A percentile compares a stretch with the other conserved stretches of the same genome.
Conservation (phyloP, 495 filamentous ascomycete species). For the Chaetomium cochliodes region DNA sequence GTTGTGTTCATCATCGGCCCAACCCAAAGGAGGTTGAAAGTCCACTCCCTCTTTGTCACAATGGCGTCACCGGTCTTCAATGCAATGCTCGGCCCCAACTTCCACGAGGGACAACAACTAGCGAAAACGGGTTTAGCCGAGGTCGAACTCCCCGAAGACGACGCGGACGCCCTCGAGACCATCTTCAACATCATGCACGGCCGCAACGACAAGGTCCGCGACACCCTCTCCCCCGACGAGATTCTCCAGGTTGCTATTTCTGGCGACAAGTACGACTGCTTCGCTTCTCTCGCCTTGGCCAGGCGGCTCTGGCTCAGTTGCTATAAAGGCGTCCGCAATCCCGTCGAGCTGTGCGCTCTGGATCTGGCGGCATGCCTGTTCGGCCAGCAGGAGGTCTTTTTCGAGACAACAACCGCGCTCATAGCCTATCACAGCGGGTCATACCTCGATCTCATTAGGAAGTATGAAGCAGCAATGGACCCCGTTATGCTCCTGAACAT, state of each 20-base stretch:
- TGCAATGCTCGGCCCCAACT: not conserved
- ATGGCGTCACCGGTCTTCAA: not conserved
- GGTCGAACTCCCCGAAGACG: not conserved
- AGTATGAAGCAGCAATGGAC: not conserved
- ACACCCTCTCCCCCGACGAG: not conserved
- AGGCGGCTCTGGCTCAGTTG: not conserved
- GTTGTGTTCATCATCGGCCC: not conserved
- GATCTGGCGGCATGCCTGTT: not conserved
- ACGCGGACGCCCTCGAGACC: not conserved
- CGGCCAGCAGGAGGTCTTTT: not conserved
- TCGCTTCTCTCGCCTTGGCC: not conserved
- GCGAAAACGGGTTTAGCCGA: not conserved
- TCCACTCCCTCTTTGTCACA: conserved; percentile 3
- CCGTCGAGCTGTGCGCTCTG: not conserved
- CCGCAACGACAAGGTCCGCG: not conserved
- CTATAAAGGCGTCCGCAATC: not conserved
- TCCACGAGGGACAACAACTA: not conserved
- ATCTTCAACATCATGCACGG: conserved; percentile 1
- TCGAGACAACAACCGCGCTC: not conserved
- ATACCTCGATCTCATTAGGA: not conserved
- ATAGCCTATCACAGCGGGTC: not conserved
- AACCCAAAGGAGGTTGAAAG: not conserved
- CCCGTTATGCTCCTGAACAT: not conserved
- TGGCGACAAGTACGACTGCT: not conserved
- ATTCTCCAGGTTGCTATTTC: not conserved